Evolutionary conservation across 768 basidiomycete genomes (phyloP), one percentile per base, ranked within the genome.

Genomic region (Lentinula sp.): DNA sequence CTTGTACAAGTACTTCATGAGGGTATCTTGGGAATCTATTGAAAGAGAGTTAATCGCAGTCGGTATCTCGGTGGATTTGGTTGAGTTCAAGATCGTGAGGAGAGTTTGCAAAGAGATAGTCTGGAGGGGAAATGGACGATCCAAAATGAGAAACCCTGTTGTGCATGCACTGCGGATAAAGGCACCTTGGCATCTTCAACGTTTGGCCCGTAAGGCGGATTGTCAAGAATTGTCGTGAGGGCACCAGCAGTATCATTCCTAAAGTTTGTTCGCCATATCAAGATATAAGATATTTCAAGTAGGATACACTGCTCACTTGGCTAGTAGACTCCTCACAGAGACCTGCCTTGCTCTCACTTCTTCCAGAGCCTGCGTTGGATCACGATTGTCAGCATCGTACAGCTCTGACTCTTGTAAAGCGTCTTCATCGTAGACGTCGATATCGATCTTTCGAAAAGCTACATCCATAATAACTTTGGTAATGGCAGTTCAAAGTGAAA

Each of bases 1-100:
- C 76, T 98, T 98, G 84, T 98, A 98, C 15, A 98, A 78, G 70
- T 96, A 98, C 71, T 95, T 96, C 96, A 97, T 98, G 58, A 98
- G 80, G 35, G 88, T 91, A 69, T 97, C 96, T 68, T 95, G 92
- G 48, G 82, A 76, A 55, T 91, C 88, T 65, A 81, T 81, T 2
- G 87, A 81, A 34, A 98, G 80, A 0, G 80, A 71, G 68, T 87
- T 89, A 71, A 97, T 80, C 54, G 90, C 84, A 28, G 75, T 75
- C 2, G 88, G 80, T 64, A 98, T 93, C 64, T 98, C 95, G 2
- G 91, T 82, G 5, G 93, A 78, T 71, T 96, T 93, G 11, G 95
- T 97, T 61, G 91, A 94, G 79, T 97, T 98, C 64, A 98, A 83
- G 64, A 98, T 92, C 0, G 91, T 87, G 39, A 95, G 81, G 28